Evolutionary conservation across 2,329 filamentous ascomycete species (phyloP).

Genomic region (Calonectria multiphialidica): DNA sequence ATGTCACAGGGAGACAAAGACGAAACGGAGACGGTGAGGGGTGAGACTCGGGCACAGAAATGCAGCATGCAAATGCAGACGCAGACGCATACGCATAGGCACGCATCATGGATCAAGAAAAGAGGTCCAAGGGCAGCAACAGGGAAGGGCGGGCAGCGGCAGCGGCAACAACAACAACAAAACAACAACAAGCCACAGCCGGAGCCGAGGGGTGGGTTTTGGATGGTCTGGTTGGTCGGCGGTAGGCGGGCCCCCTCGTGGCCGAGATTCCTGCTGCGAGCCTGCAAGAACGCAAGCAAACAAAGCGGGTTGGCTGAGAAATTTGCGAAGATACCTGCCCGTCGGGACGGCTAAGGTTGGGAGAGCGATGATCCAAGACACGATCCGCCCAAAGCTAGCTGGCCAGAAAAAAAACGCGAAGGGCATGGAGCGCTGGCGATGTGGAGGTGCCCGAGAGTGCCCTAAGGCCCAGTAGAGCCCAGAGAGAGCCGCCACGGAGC

Average conservation of each 20-base stretch:
- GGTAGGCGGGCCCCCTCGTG: not conserved
- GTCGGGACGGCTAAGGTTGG: not conserved
- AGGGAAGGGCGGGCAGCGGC: not conserved
- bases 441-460: slow-evolving; percentile 2
- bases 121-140: slow-evolving; percentile 13
- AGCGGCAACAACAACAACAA: not conserved
- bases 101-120: slow-evolving; percentile 15
- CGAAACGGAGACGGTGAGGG: slow-evolving; percentile 36
- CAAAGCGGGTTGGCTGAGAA: not conserved
- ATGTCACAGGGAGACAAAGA: slow-evolving; percentile 33
- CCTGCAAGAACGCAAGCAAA: slow-evolving; percentile 16
- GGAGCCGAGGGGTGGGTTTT: slow-evolving; percentile 11
- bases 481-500: not conserved
- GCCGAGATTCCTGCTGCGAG: not conserved
- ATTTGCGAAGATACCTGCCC: not conserved
- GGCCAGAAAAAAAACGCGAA: not conserved
- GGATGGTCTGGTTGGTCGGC: not conserved
- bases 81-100: slow-evolving; percentile 7
- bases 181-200: slow-evolving; percentile 30
- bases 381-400: slow-evolving; percentile 1
- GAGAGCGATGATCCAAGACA: slow-evolving; percentile 6
- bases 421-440: not conserved
- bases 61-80: slow-evolving; percentile 27
- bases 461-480: not conserved
- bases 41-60: slow-evolving; percentile 32